Conservation (phyloP, 208 protist species). For the Vickermania spadyakhi region DNA sequence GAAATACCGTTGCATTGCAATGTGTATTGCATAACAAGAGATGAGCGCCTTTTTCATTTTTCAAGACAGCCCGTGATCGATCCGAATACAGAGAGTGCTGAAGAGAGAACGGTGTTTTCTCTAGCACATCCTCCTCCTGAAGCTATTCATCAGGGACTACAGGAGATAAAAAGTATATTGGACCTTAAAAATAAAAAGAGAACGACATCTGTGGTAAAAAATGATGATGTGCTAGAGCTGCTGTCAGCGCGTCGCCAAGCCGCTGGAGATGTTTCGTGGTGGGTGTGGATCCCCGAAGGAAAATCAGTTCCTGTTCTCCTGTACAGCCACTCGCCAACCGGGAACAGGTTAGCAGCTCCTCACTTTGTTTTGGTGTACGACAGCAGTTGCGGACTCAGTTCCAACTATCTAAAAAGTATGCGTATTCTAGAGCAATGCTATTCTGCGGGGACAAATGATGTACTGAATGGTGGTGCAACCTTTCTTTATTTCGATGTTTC, state of each 20-base stretch:
- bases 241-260: neutral
- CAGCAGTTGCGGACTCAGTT: conserved; percentile 25
- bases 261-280: conserved; percentile 7
- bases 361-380: conserved; percentile 25
- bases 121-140: neutral
- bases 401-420: conserved; percentile 30
- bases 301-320: conserved; percentile 9
- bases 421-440: conserved; percentile 16
- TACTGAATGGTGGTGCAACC: too few relatives aligned
- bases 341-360: neutral
- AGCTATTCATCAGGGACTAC: neutral
- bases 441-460: neutral
- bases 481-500: neutral
- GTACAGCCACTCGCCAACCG: conserved; percentile 5
- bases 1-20: too few relatives aligned
- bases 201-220: neutral
- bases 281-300: conserved; percentile 12
- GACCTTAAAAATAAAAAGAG: neutral
- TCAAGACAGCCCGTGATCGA: conserved; percentile 2
- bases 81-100: neutral
- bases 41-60: neutral
- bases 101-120: neutral
- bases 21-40: conserved; percentile 1
- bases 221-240: too few relatives aligned
- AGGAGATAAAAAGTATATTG: neutral